These are phyloP conservation scores for Pyronema domesticum DNA, from an alignment of 495 filamentous ascomycete species.

Conservation along the genomic window DNA sequence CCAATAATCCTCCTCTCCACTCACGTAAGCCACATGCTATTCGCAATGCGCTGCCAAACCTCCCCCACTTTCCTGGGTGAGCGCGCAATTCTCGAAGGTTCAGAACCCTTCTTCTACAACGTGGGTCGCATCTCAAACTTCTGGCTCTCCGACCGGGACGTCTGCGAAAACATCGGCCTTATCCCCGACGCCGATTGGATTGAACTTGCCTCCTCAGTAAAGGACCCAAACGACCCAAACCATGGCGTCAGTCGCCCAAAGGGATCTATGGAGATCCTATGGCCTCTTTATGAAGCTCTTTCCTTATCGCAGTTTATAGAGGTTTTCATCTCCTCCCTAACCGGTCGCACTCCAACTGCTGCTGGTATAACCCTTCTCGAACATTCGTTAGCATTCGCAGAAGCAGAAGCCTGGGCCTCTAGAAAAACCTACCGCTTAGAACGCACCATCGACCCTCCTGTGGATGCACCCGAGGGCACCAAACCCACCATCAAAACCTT, in stretches of 20 bases:
- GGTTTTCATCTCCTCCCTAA: conserved; percentile 69
- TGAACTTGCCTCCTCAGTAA: conserved; percentile 30
- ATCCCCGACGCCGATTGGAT: conserved; percentile 17
- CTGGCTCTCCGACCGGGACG: conserved; percentile 16
- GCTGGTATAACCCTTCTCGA: conserved; percentile 95
- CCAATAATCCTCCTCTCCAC: conserved; percentile 58
- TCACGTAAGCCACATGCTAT: conserved; percentile 51
- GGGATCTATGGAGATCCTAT: conserved; percentile 68
- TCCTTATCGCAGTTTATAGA: conserved; percentile 80
- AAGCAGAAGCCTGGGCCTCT: conserved; percentile 51
- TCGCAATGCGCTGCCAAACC: conserved; percentile 84
- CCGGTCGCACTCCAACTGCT: conserved; percentile 56
- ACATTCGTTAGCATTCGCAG: conserved; percentile 87
- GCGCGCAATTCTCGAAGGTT: neutral
- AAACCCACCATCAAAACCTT: conserved; percentile 11
- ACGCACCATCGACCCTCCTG: neutral
- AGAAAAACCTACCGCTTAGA: conserved; percentile 11
- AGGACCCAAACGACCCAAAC: conserved; percentile 21
- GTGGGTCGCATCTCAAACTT: conserved; percentile 15
- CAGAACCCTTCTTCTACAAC: conserved; percentile 15
- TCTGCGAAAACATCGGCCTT: conserved; percentile 19
- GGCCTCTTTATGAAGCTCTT: conserved; percentile 70
- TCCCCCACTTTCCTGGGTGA: conserved; percentile 11
- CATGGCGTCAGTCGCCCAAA: conserved; percentile 31
- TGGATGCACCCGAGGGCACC: neutral